Evolutionary conservation across 768 basidiomycete genomes (phyloP).

Genomic region (Phaeotremella skinneri): DNA sequence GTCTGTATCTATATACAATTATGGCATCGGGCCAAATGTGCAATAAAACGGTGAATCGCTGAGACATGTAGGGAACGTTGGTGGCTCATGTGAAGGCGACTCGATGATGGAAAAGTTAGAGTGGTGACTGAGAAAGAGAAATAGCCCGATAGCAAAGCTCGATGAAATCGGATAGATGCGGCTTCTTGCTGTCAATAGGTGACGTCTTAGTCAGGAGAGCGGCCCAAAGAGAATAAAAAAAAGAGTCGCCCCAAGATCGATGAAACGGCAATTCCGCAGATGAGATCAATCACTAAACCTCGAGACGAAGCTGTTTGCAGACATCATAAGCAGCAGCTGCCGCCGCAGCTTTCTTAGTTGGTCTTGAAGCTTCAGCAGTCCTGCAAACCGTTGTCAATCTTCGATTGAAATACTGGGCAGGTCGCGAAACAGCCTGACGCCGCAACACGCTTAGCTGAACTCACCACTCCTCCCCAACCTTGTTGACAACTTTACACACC

Average conservation of each 20-base stretch:
- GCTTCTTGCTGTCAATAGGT: too few species aligned
- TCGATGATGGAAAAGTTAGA: too few species aligned
- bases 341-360: conserved; percentile 28
- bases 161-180: too few species aligned
- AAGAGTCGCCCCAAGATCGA: too few species aligned
- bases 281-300: too few species aligned
- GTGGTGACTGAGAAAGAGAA: too few species aligned
- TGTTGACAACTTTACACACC: conserved; percentile 18
- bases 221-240: too few species aligned
- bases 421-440: not conserved
- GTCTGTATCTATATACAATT: too few species aligned
- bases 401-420: not conserved
- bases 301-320: conserved; percentile 20
- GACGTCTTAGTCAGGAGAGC: too few species aligned
- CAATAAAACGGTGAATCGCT: not conserved
- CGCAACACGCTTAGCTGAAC: not conserved
- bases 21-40: too few species aligned
- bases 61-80: not conserved
- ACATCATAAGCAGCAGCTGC: conserved; percentile 39
- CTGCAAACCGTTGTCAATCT: conserved; percentile 7
- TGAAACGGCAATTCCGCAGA: too few species aligned
- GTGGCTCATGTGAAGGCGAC: not conserved
- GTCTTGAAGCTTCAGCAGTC: conserved; percentile 25
- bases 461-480: conserved; percentile 28
- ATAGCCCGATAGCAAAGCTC: too few species aligned